phyloP scores from a whole-genome alignment of 345 rosid genomes.

The Melaleuca quinquenervia region DNA sequence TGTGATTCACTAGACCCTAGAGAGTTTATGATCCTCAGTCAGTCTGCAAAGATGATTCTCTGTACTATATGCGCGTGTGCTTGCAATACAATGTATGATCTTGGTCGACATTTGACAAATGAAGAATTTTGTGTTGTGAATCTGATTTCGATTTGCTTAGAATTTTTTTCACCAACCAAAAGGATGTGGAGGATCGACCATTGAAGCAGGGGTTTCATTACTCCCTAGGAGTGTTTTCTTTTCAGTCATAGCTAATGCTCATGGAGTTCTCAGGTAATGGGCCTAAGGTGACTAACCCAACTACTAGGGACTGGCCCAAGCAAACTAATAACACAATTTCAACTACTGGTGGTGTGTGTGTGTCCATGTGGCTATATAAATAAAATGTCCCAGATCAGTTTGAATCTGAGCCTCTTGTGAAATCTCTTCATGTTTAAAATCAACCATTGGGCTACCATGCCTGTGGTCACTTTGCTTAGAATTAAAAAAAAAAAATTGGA shows the following conservation, averaged over 20 bases:
- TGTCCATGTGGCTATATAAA: neutral
- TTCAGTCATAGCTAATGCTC: neutral
- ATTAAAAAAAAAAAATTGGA: neutral
- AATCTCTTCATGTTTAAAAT: neutral
- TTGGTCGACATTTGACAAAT: neutral
- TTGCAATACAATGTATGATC: neutral
- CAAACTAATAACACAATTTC: neutral
- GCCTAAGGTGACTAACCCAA: neutral
- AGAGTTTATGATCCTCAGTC: neutral
- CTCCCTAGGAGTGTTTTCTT: neutral
- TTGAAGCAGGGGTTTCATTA: neutral
- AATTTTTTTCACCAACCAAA: neutral
- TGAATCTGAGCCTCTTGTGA: neutral
- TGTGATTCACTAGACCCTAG: neutral
- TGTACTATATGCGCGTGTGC: neutral
- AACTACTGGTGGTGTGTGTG: fast-evolving
- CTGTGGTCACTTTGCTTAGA: neutral
- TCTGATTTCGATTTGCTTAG: neutral
- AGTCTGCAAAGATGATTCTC: neutral
- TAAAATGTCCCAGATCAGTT: neutral
- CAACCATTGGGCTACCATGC: neutral
- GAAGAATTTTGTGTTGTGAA: neutral
- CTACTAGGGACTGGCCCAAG: neutral
- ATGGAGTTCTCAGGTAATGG: neutral
- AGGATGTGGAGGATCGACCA: neutral